phyloP scores from a whole-genome alignment of 306 rosid genomes.

The Prunus mume region DNA sequence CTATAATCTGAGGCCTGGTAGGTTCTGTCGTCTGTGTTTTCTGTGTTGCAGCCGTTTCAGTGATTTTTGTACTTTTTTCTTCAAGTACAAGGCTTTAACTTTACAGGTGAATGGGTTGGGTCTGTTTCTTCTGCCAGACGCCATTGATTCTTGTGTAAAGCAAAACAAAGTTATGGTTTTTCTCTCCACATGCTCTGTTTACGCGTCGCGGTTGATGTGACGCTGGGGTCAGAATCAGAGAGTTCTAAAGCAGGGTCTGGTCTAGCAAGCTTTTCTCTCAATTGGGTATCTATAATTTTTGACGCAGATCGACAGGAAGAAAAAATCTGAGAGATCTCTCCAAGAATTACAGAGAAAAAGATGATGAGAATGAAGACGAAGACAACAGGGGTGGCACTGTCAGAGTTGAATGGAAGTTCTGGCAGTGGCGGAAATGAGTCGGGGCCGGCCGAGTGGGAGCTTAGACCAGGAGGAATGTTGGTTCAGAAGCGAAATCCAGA shows the following conservation, averaged over 20 bases:
- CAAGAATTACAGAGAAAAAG: slow-evolving; percentile 24
- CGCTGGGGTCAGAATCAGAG: slow-evolving; percentile 46
- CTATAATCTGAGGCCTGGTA: slow-evolving; percentile 24
- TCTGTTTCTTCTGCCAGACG: slow-evolving; percentile 36
- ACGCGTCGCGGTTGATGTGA: slow-evolving; percentile 9
- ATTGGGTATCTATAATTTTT: slow-evolving; percentile 49
- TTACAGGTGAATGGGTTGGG: neutral
- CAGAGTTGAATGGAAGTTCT: slow-evolving; percentile 40
- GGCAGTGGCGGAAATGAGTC: slow-evolving; percentile 47
- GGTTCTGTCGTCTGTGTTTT: slow-evolving; percentile 2
- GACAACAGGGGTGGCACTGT: slow-evolving; percentile 37
- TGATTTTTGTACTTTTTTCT: slow-evolving; percentile 10
- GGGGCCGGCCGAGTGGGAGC: slow-evolving; percentile 74
- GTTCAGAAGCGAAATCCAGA: slow-evolving; percentile 73
- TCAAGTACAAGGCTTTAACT: slow-evolving; percentile 24
- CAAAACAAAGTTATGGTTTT: neutral
- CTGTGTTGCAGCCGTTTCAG: neutral
- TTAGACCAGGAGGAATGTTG: slow-evolving; percentile 96
- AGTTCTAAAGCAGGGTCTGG: slow-evolving; percentile 27
- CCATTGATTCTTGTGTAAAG: slow-evolving; percentile 25
- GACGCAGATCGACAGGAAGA: slow-evolving; percentile 37
- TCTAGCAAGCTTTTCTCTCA: slow-evolving; percentile 19
- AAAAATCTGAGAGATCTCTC: slow-evolving; percentile 34
- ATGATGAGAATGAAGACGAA: slow-evolving; percentile 83
- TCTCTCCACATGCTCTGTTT: neutral